Conservation (phyloP, 2,329 filamentous ascomycete species). For the Orbilia brochopaga region DNA sequence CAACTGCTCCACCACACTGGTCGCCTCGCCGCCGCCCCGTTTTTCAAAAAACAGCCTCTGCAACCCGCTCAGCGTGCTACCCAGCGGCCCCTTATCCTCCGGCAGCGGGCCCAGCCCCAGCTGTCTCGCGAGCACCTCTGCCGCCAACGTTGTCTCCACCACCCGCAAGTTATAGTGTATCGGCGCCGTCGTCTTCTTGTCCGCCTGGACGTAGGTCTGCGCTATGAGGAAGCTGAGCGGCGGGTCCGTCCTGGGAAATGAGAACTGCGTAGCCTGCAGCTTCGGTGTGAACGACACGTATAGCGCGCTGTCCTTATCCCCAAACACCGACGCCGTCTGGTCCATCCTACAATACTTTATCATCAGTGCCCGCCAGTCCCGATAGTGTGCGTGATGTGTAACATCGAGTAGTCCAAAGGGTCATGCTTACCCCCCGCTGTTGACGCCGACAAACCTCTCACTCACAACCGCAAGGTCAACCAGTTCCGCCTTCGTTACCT, state of each 20-base stretch:
- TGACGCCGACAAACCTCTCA: slow-evolving; percentile 91
- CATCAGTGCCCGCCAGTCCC: too few relatives aligned
- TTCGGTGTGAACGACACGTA: slow-evolving; percentile 87
- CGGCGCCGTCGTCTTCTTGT: slow-evolving; percentile 92
- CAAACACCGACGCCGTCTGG: slow-evolving; percentile 94
- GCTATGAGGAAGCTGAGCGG: slow-evolving; percentile 91
- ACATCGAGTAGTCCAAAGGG: neutral
- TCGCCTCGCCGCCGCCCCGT: slow-evolving; percentile 58
- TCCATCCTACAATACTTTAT: slow-evolving; percentile 94
- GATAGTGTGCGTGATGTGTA: neutral
- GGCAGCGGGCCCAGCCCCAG: slow-evolving; percentile 70
- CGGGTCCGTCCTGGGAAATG: slow-evolving; percentile 79
- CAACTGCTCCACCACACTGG: slow-evolving; percentile 69
- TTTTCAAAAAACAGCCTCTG: slow-evolving; percentile 78
- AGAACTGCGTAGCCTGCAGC: slow-evolving; percentile 76
- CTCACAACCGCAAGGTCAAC: slow-evolving; percentile 93
- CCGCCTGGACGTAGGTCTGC: slow-evolving; percentile 89
- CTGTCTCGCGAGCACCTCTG: slow-evolving; percentile 68
- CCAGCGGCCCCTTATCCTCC: slow-evolving; percentile 79
- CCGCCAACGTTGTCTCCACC: slow-evolving; percentile 90
- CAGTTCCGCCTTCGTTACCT: slow-evolving; percentile 87
- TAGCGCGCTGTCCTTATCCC: slow-evolving; percentile 80
- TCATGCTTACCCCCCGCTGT: slow-evolving; percentile 79
- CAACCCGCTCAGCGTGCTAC: slow-evolving; percentile 82
- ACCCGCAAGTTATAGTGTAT: slow-evolving; percentile 97